These are phyloP conservation scores for Aspergillus hancockii DNA, from an alignment of 495 filamentous ascomycete species.

Conservation along the genomic window DNA sequence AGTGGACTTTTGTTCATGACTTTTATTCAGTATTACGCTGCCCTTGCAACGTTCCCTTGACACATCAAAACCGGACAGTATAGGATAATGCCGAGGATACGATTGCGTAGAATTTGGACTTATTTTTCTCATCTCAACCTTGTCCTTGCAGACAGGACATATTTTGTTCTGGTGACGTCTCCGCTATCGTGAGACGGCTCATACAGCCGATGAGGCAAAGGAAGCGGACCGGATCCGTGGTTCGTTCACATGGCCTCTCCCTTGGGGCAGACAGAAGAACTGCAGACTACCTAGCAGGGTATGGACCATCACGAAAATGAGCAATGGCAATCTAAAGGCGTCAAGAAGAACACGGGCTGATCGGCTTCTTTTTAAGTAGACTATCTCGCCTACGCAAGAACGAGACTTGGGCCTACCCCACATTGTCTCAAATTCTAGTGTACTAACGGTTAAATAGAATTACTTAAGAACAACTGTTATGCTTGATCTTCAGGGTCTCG, in stretches of 20 bases:
- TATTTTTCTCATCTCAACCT: no score
- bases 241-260: background rate
- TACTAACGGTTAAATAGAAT: conserved; percentile 1
- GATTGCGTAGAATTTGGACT: no score
- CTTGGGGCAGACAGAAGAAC: background rate
- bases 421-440: conserved; percentile 12
- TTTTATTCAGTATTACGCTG: conserved; percentile 2
- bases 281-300: background rate
- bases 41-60: conserved; percentile 15
- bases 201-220: conserved; percentile 2
- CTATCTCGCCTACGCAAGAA: background rate
- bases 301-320: background rate
- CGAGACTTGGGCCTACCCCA: conserved; percentile 4
- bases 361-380: background rate
- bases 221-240: background rate
- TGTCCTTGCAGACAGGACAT: no score
- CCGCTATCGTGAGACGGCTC: conserved; percentile 1
- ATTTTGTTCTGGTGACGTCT: background rate
- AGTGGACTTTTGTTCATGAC: background rate
- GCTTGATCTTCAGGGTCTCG: conserved; percentile 7
- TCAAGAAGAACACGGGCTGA: background rate
- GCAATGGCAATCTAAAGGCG: background rate
- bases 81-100: no score
- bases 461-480: background rate
- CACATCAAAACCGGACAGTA: background rate